Percentiles rank a stretch among this genome's conserved stretches.
These are phyloP conservation scores for Colletotrichum nymphaeae DNA, from an alignment of 2,329 filamentous ascomycete species.

Conservation along the genomic window DNA sequence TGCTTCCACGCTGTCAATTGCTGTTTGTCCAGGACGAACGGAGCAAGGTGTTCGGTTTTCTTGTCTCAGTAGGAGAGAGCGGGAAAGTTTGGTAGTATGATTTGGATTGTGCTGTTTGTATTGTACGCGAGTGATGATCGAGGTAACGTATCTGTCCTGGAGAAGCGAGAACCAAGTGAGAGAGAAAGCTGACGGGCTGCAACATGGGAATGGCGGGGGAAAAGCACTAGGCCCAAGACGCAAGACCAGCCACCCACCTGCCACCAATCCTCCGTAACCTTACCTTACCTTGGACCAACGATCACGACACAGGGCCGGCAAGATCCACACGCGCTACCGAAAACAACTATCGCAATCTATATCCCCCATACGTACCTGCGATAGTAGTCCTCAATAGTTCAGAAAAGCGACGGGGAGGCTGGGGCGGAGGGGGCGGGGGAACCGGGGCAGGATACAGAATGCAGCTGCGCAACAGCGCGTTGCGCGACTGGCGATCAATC, in stretches of 20 bases:
- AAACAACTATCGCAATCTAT: neutral
- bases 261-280: neutral
- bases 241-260: neutral
- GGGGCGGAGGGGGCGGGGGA: no score
- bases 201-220: no score
- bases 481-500: neutral
- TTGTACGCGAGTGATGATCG: no score
- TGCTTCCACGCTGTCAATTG: no score
- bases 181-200: no score
- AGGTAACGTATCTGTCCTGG: no score
- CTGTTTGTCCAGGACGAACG: neutral
- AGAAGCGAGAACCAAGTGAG: no score
- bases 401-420: neutral
- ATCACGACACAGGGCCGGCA: neutral
- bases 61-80: neutral
- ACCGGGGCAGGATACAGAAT: neutral
- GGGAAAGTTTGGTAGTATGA: no score
- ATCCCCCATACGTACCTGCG: neutral
- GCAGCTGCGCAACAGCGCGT: neutral
- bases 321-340: neutral
- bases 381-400: neutral
- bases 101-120: no score
- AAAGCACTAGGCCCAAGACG: neutral
- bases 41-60: neutral
- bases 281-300: neutral